A percentile compares a stretch with the other conserved stretches of the same genome.
Evolutionary conservation across 179 eudicot genomes (phyloP).

Genomic region (Corrigiola litoralis): DNA sequence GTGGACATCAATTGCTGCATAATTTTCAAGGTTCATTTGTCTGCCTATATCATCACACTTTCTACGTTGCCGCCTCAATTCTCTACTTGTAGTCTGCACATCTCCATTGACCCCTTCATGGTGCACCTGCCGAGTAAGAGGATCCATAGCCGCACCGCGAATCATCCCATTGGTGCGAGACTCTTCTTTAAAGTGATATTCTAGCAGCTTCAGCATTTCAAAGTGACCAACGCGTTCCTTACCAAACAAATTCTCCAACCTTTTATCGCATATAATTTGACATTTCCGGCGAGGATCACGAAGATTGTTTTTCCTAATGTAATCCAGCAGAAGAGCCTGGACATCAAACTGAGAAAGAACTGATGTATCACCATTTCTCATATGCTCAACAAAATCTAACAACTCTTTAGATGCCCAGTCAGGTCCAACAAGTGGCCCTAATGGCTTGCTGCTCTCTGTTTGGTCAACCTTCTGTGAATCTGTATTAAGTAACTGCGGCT

Average conservation of each 20-base stretch:
- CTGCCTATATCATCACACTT: constrained; percentile 55
- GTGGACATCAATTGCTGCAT: constrained; percentile 92
- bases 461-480: constrained; percentile 28
- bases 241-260: constrained; percentile 73
- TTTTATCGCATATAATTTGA: constrained; percentile 88
- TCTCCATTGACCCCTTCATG: constrained; percentile 41
- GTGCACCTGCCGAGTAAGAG: constrained; percentile 44
- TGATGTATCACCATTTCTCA: constrained; percentile 84
- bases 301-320: constrained; percentile 77
- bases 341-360: constrained; percentile 79
- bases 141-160: constrained; percentile 70
- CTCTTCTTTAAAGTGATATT: constrained; percentile 89
- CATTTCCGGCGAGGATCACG: constrained; percentile 94
- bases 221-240: constrained; percentile 93
- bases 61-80: constrained; percentile 62
- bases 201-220: constrained; percentile 96
- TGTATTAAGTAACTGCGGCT: constrained; percentile 33
- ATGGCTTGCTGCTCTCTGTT: constrained; percentile 27
- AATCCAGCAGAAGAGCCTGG: constrained; percentile 88
- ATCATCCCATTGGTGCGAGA: constrained; percentile 56
- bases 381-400: constrained; percentile 85
- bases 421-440: constrained; percentile 29
- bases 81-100: constrained; percentile 41
- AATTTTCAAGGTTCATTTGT: constrained; percentile 64
- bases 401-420: constrained; percentile 95